Base-by-base conservation (phyloP, 2,329 filamentous ascomycete species). In the Neoarthrinium moseri region DNA sequence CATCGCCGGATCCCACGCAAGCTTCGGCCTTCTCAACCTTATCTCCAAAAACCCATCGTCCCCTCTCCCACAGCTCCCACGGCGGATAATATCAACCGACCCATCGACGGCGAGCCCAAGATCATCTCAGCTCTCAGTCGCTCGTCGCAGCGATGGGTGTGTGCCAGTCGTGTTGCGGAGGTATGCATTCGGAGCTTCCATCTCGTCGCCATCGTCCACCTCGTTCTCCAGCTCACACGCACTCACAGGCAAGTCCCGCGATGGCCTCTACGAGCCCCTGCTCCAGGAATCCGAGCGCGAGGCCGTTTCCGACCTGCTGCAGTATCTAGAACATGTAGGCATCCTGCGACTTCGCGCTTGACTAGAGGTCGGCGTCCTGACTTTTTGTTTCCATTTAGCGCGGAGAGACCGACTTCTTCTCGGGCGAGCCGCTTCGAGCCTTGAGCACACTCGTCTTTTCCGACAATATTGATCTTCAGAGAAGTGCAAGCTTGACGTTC, bases 361-460 rank as follows among this genome's bases (percentile, higher is more conserved):
- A 29, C n/a, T 29, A n/a, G 26, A 29, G 32, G 7, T 35, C 7
- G 32, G 32, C 7, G 32, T 11, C n/a, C n/a, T n/a, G n/a, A n/a
- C 22, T 41, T 18, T 5, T 43, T 20, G 26, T 43, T 30, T 22
- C 22, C n/a, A 30, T 21, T 12, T 66, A 96, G 94, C 87, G 94
- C 64, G 87, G 86, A 64, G 94, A 99, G 68, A 97, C 91, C 60
- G 92, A 99, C 69, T 99, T 99, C 81, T 99, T 99, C 72, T 86
- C 89, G 29, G 94, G 94, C 69, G 91, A 96, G 63, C 94, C 94
- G 36, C 83, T 99, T 47, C 87, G 88, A 69, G 92, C 94, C 36
- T 75, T 99, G 47, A 96, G 90, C 70, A 99, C 92, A 11, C 81
- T 99, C 21, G 94, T 99, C 47, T 99, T 96, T 68, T 99, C 94